Base-by-base conservation (phyloP, 2,329 filamentous ascomycete genomes). In the Botryotinia calthae region DNA sequence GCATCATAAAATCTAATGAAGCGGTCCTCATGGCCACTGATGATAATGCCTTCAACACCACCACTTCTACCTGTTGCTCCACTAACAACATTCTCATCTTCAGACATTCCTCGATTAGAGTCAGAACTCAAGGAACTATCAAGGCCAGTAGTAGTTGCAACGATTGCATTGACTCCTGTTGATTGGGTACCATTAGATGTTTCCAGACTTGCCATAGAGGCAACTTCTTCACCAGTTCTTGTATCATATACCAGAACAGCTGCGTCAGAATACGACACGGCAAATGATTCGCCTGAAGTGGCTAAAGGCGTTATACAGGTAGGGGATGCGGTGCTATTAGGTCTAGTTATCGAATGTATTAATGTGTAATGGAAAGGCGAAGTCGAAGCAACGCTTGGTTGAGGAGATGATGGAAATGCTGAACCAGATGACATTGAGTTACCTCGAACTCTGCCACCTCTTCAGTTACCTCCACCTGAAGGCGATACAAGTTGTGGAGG, bases 1-100 rank as follows among this genome's bases (percentile, higher is more conserved):
- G 96, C 96, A 85, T 99, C 96, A 82, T 97, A 99, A 86, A 99
- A 97, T 77, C 95, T 88, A 78, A 99, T 94, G 80, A 94, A 98
- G 78, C 93, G 91, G 84, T 99, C 96, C 84, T 99, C 96, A 81
- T 99, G 95, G 76, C 96, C 96, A 75, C 93, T 97, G 76, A 99
- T 98, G 73, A 99, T 93, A 34, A 97, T 93, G 20, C 96, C 96
- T 82, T 98, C 95, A 0, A 97, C 90, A 48, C 92, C 92, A 72
- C 91, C 93, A 51, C 86, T 85, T 37, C 93, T 93, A 18, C 89
- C 89, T 0, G 96, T 98, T 9, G 95, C 94, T 1, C 94, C 94
- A 61, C 91, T 91, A 1, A 93, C 88, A 18, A 88, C 86, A 75
- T 97, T 93, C 73, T 97, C 93, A 46, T 94, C 92, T 72, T 91